phyloP scores from a whole-genome alignment of 2,329 filamentous ascomycete species.

The Cordyceps pruinosa region DNA sequence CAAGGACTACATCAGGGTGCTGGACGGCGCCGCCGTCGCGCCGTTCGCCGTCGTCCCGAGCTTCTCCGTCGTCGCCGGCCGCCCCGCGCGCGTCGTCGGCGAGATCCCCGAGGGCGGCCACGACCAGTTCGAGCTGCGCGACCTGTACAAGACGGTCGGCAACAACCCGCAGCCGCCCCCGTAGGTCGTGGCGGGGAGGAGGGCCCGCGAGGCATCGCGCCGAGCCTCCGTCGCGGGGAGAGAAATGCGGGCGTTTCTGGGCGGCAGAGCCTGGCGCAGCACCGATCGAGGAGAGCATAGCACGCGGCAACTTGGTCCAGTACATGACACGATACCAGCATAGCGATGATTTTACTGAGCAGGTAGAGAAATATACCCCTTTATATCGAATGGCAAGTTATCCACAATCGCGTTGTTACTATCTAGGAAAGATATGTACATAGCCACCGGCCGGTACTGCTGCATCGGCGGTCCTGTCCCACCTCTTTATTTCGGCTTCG shows the following conservation, averaged over 20 bases:
- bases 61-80: constrained; percentile 83
- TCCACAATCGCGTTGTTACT: neutral
- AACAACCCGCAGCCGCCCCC: constrained; percentile 40
- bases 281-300: neutral
- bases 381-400: neutral
- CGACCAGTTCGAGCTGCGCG: constrained; percentile 57
- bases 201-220: too few species aligned
- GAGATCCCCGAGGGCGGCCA: constrained; percentile 69
- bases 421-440: neutral
- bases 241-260: neutral
- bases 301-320: too few species aligned
- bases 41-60: constrained; percentile 87
- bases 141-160: constrained; percentile 57
- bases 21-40: constrained; percentile 79
- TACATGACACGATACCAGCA: constrained; percentile 6
- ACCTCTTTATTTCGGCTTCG: neutral
- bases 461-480: neutral
- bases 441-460: neutral
- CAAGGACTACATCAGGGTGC: constrained; percentile 84
- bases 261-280: neutral
- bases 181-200: neutral
- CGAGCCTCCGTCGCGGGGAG: neutral
- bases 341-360: constrained; percentile 8
- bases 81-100: constrained; percentile 71
- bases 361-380: neutral